phyloP scores from a whole-genome alignment of 2,329 filamentous ascomycete species.

The Botrytis tulipae region DNA sequence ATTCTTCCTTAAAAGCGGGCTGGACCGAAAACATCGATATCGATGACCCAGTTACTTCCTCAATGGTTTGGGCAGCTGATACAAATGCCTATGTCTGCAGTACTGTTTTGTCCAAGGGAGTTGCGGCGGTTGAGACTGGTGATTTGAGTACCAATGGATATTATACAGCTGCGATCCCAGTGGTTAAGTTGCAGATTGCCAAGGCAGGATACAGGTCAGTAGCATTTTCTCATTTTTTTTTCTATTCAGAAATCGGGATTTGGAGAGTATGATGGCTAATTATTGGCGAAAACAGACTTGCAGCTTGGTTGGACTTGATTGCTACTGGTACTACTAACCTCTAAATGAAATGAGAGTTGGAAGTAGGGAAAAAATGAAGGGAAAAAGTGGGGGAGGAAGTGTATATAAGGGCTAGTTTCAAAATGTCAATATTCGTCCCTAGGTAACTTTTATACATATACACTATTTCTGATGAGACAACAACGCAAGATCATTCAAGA shows the following conservation, averaged over 20 bases:
- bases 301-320: slow-evolving; percentile 65
- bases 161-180: slow-evolving; percentile 58
- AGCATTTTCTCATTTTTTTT: neutral
- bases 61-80: slow-evolving; percentile 63
- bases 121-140: slow-evolving; percentile 52
- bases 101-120: slow-evolving; percentile 60
- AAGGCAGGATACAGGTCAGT: slow-evolving; percentile 60
- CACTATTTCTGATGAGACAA: too few species aligned
- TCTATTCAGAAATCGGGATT: neutral
- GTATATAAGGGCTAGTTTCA: neutral
- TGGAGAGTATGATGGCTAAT: neutral
- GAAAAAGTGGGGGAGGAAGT: neutral
- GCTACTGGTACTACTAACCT: slow-evolving; percentile 37
- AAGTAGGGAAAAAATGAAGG: neutral
- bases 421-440: neutral
- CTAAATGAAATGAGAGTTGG: neutral
- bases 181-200: slow-evolving; percentile 64
- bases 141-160: slow-evolving; percentile 60
- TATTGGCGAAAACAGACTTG: slow-evolving; percentile 43
- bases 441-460: neutral
- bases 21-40: slow-evolving; percentile 30
- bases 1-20: slow-evolving; percentile 32
- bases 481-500: neutral
- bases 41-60: slow-evolving; percentile 33
- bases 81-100: slow-evolving; percentile 61